These are phyloP conservation scores for Phytophthora brassicae DNA, from an alignment of 352 stramenopile species.

Conservation along the genomic window DNA sequence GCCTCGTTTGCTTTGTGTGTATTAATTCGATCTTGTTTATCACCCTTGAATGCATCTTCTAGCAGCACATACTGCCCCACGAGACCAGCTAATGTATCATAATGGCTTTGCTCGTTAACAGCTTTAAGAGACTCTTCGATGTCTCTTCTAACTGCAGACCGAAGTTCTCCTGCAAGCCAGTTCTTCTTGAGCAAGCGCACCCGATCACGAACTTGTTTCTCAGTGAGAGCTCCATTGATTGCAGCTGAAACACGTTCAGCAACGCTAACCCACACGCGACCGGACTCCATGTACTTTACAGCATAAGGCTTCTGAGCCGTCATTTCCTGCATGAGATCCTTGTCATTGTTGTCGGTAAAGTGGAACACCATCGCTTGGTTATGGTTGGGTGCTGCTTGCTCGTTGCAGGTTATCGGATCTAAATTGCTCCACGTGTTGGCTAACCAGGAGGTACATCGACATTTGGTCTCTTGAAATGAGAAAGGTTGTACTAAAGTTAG, in stretches of 20 bases:
- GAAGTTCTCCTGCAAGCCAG: neutral
- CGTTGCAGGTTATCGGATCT: neutral
- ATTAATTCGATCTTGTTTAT: neutral
- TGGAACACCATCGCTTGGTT: neutral
- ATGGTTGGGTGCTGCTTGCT: neutral
- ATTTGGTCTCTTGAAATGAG: neutral
- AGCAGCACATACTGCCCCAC: neutral
- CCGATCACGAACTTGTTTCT: constrained; percentile 10
- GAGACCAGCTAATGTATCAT: neutral
- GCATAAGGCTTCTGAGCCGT: constrained; percentile 9
- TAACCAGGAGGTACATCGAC: neutral
- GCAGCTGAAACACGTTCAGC: constrained; percentile 1
- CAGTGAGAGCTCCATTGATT: neutral
- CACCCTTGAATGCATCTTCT: neutral
- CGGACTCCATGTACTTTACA: neutral
- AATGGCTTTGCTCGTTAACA: constrained; percentile 12
- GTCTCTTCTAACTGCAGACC: neutral
- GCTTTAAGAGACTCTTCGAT: constrained; percentile 4
- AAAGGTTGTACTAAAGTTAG: neutral
- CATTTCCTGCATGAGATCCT: constrained; percentile 10
- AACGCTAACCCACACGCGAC: neutral
- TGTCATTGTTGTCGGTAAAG: constrained; percentile 11
- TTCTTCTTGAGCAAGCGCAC: constrained; percentile 13
- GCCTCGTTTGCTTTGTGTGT: neutral
- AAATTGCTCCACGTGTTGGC: neutral